Evolutionary conservation across 106 monocot genomes (phyloP), one percentile per base, ranked within the genome.

Genomic region (Dioscorea zingiberensis): DNA sequence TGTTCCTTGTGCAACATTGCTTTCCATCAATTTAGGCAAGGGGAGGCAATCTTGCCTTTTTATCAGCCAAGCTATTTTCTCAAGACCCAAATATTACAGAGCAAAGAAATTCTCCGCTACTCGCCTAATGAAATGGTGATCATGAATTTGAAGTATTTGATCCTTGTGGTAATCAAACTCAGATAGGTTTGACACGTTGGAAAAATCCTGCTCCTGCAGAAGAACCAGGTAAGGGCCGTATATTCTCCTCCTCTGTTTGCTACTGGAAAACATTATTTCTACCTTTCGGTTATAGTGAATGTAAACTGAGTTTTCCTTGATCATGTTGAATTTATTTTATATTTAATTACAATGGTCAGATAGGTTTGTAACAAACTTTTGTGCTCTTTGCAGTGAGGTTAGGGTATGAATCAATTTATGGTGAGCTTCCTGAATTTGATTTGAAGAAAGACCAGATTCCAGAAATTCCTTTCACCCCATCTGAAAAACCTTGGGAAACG

Each of bases 341-440:
- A 1, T 24, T 3, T 22, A 21, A 56, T 54, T 3, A 13, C 17
- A 51, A 21, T 62, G 29, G 5, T n/a, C n/a, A n/a, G n/a, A n/a
- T n/a, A n/a, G n/a, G n/a, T n/a, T n/a, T n/a, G n/a, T n/a, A n/a
- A n/a, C n/a, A n/a, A n/a, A n/a, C n/a, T 15, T 60, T 7, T 70
- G 60, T 53, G 13, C 6, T 13, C 29, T 75, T 10, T 69, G 44
- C 85, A 83, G 91, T 29, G 16, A 55, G 47, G 25, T 49, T 70
- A 70, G 97, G 97, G 44, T 97, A 97, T 69, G 70, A 88, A 56
- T 81, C 92, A 14, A 84, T 97, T 58, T 97, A 92, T 21, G 97
- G 97, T 12, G 83, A 89, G 60, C 81, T 97, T 12, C 73, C 83
- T 13, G 54, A 69, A 51, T 71, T 77, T 63, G 74, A 81, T 49